A percentile compares a stretch with the other conserved stretches of the same genome.
Evolutionary conservation across 2,329 filamentous ascomycete species (phyloP).

Genomic region (Cytospora piceicola): DNA sequence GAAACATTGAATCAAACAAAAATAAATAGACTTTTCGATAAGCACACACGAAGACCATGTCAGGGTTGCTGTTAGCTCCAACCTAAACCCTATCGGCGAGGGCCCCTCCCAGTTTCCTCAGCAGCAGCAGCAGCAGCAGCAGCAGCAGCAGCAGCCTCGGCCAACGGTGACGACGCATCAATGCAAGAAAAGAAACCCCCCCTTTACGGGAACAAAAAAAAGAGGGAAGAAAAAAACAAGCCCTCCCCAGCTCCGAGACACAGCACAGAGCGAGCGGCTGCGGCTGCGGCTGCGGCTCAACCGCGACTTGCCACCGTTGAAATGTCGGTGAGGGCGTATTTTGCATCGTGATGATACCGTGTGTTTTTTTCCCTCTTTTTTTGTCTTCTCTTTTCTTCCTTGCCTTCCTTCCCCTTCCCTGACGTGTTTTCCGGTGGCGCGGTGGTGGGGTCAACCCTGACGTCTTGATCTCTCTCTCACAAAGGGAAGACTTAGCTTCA

Average conservation of each 20-base stretch:
- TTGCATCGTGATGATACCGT: slow-evolving; percentile 5
- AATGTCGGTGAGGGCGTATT: slow-evolving; percentile 18
- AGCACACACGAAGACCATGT: not conserved
- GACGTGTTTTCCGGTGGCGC: not conserved
- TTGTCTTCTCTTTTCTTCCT: no score
- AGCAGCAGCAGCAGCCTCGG: no score
- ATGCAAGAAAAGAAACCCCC: no score
- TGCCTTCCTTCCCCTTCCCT: not conserved
- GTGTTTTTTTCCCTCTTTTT: no score
- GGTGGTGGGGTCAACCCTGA: not conserved
- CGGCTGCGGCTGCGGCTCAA: slow-evolving; percentile 15
- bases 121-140: slow-evolving; percentile 9
- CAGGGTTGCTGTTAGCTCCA: not conserved
- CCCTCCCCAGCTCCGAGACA: slow-evolving; percentile 20
- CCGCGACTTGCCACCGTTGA: slow-evolving; percentile 21
- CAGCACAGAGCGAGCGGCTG: not conserved
- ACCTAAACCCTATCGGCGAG: not conserved
- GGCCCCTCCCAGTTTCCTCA: not conserved
- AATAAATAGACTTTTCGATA: not conserved
- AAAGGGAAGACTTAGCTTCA: not conserved
- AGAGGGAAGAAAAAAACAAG: no score
- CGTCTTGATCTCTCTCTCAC: not conserved
- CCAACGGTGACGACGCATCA: slow-evolving; percentile 15
- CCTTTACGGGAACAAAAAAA: no score
- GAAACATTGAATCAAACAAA: no score